Conservation (phyloP, 2,329 filamentous ascomycete species). For the Aureobasidium subglaciale region DNA sequence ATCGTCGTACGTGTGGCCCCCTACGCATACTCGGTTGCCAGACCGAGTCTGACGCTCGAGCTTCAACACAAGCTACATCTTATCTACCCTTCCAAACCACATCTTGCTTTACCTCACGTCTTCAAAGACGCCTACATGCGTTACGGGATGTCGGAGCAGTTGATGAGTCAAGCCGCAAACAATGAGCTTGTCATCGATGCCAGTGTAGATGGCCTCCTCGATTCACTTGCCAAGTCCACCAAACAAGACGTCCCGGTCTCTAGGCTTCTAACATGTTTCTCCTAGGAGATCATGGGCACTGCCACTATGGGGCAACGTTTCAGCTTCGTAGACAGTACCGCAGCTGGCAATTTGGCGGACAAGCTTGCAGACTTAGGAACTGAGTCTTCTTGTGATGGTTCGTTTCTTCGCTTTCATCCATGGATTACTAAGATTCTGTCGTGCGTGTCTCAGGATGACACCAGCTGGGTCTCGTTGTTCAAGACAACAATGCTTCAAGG, state of each 20-base stretch:
- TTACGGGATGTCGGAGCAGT: not conserved
- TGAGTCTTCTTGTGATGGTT: constrained; percentile 19
- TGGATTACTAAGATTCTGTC: constrained; percentile 15
- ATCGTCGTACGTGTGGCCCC: constrained; percentile 18
- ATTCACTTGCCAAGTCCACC: not conserved
- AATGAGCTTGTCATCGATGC: constrained; percentile 19
- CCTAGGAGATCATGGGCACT: constrained; percentile 21
- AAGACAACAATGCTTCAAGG: not conserved
- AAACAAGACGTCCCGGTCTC: constrained; percentile 16
- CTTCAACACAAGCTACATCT: not conserved
- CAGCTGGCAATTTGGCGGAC: not conserved
- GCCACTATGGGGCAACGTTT: constrained; percentile 19
- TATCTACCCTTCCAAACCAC: not conserved
- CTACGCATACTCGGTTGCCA: constrained; percentile 14
- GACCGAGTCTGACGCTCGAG: not conserved
- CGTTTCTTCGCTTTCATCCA: constrained; percentile 21
- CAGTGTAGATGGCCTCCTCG: constrained; percentile 18
- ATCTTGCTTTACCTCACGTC: not conserved
- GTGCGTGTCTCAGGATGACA: not conserved
- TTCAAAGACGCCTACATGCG: not conserved
- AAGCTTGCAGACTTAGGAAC: constrained; percentile 19
- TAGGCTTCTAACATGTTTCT: constrained; percentile 19
- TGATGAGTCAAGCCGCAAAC: constrained; percentile 18
- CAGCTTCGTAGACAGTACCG: constrained; percentile 17
- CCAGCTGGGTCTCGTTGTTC: not conserved